Conservation (phyloP, 2,329 filamentous ascomycete species). For the Geosmithia flava region DNA sequence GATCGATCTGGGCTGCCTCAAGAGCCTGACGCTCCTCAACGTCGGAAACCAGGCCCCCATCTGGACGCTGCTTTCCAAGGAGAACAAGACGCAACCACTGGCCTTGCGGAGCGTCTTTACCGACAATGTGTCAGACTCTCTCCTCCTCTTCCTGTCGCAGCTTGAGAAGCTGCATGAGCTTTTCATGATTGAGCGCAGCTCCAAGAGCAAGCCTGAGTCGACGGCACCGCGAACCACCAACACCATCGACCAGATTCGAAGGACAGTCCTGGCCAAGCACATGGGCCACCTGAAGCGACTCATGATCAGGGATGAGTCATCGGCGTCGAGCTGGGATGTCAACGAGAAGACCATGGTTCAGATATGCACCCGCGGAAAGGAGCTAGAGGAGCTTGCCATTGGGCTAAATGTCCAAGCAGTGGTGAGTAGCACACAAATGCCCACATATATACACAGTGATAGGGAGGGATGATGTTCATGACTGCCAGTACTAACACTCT, state of each 20-base stretch:
- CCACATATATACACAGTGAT: neutral
- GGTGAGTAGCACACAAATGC: conserved; percentile 25
- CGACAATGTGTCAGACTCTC: conserved; percentile 45
- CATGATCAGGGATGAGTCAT: conserved; percentile 45
- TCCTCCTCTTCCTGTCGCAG: conserved; percentile 40
- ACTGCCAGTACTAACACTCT: neutral
- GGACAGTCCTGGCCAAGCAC: conserved; percentile 45
- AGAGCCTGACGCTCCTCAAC: conserved; percentile 46
- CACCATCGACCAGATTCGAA: conserved; percentile 45
- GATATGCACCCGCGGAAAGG: conserved; percentile 35
- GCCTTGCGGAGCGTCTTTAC: conserved; percentile 47
- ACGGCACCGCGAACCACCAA: conserved; percentile 36
- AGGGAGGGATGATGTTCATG: too few species aligned
- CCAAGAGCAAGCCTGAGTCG: conserved; percentile 38
- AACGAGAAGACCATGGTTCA: conserved; percentile 40
- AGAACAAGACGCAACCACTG: conserved; percentile 38
- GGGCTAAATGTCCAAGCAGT: conserved; percentile 40
- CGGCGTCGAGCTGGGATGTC: conserved; percentile 39
- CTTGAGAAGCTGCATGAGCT: conserved; percentile 44
- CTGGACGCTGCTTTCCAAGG: conserved; percentile 43
- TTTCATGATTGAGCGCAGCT: conserved; percentile 42
- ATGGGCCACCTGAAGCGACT: conserved; percentile 38
- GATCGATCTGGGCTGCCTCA: conserved; percentile 44
- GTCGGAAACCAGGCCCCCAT: conserved; percentile 49
- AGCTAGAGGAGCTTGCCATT: conserved; percentile 42